Evolutionary conservation across 75 land plant genomes (phyloP), one percentile per base, ranked within the genome.

Genomic region (Picea glauca): DNA sequence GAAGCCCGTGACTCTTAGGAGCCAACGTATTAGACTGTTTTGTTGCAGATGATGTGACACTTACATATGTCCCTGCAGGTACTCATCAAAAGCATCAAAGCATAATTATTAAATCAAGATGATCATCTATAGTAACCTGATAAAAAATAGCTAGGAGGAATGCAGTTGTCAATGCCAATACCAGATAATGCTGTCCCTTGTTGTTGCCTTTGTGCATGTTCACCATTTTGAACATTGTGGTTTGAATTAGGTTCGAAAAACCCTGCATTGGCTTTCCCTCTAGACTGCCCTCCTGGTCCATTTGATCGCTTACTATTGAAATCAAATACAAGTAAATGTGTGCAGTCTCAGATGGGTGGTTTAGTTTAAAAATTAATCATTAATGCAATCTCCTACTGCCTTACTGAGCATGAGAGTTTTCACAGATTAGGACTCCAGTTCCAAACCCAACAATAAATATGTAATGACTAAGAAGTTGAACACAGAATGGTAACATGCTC

Each of bases 281-380:
- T 80, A 59, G 64, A 70, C 72, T 66, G 62, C 18, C 57, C 84
- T 60, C 82, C 60, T n/a, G 64, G 83, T 72, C 84, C 84, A 82
- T 82, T 82, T 5, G 77, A 58, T 33, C 83, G 81, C 84, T 82
- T 82, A 38, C 82, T 82, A 62, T 81, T 82, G 65, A 14, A 58
- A 46, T 46, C 9, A 82, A 50, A 15, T 13, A 60, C n/a, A 82
- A 78, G 50, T 2, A 38, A 33, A 50, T 20, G 60, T 59, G 21
- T 60, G 13, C 33, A 74, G 21, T 61, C 9, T 58, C 32, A 31
- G 8, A 62, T 14, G 35, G 11, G 13, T 9, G 1, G 23, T 13
- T 70, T 40, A 6, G 20, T 70, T 9, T 20, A 67, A 43, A 70
- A 5, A 15, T 43, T 43, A 50, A 9, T 50, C 11, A 50, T 50